phyloP scores from a whole-genome alignment of 345 rosid species.

The Citrus sp. region DNA sequence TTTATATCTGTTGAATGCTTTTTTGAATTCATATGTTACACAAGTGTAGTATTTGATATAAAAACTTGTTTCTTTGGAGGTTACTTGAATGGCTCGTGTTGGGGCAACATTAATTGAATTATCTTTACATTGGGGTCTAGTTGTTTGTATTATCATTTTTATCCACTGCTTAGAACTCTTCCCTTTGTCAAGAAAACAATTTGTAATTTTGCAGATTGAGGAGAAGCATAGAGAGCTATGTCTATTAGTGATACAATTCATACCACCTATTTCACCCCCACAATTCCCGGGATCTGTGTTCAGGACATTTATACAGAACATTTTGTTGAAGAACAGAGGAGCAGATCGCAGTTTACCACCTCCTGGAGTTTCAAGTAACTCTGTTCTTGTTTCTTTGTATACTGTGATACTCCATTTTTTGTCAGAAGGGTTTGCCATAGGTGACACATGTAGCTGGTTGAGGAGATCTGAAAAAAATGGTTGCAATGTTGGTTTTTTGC shows the following conservation, averaged over 20 bases:
- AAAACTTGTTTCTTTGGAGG: not conserved
- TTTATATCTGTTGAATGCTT: not conserved
- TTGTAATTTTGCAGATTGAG: slow-evolving; percentile 60
- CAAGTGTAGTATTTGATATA: not conserved
- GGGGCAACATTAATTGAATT: not conserved
- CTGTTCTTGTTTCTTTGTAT: slow-evolving; percentile 85
- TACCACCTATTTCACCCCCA: slow-evolving; percentile 68
- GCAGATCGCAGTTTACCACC: slow-evolving; percentile 78
- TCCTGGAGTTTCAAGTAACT: slow-evolving; percentile 77
- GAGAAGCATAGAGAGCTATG: slow-evolving; percentile 93
- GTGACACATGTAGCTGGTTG: slow-evolving; percentile 53
- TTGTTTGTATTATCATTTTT: not conserved
- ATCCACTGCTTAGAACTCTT: not conserved
- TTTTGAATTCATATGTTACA: not conserved
- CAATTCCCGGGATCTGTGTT: slow-evolving; percentile 92
- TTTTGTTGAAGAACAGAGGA: slow-evolving; percentile 82
- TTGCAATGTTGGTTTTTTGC: slow-evolving; percentile 70
- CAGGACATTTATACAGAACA: slow-evolving; percentile 79
- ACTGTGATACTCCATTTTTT: slow-evolving; percentile 83
- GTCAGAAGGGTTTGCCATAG: slow-evolving; percentile 77
- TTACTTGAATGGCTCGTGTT: not conserved
- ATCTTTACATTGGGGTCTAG: not conserved
- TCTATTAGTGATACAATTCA: slow-evolving; percentile 83
- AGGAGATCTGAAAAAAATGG: slow-evolving; percentile 44
- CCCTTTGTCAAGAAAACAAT: not conserved